phyloP scores from a whole-genome alignment of 768 basidiomycete species.

The Phylloporus scabripes region DNA sequence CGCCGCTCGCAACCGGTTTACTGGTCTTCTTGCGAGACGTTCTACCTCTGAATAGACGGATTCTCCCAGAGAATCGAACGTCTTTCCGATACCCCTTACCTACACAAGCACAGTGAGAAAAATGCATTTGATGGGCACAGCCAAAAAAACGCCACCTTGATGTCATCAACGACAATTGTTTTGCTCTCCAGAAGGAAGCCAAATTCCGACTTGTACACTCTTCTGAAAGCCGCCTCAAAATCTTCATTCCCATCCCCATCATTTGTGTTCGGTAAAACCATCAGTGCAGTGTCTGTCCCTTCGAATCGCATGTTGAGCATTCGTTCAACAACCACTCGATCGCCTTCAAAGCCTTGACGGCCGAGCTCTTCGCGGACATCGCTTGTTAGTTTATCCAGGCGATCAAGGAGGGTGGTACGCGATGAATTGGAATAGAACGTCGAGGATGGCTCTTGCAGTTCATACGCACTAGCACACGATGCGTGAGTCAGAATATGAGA shows the following conservation, averaged over 20 bases:
- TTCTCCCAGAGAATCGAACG: slow-evolving; percentile 73
- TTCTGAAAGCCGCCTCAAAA: slow-evolving; percentile 75
- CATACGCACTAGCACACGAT: slow-evolving; percentile 56
- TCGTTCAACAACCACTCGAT: slow-evolving; percentile 68
- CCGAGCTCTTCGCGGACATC: slow-evolving; percentile 63
- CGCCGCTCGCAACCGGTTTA: slow-evolving; percentile 42
- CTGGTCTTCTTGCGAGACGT: slow-evolving; percentile 38
- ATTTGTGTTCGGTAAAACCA: slow-evolving; percentile 58
- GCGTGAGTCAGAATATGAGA: not conserved
- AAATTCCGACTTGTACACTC: slow-evolving; percentile 80
- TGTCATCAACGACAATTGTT: slow-evolving; percentile 81
- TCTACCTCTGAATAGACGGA: slow-evolving; percentile 75
- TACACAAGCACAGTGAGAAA: slow-evolving; percentile 20
- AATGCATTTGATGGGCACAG: not conserved
- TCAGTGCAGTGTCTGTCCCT: slow-evolving; percentile 88
- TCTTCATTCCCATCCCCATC: slow-evolving; percentile 59
- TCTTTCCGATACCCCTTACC: slow-evolving; percentile 89
- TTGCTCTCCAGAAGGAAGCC: slow-evolving; percentile 88
- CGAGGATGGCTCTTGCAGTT: slow-evolving; percentile 87
- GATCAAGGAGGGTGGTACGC: slow-evolving; percentile 46
- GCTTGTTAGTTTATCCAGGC: slow-evolving; percentile 63
- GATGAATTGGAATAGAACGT: slow-evolving; percentile 65
- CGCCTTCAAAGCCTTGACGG: slow-evolving; percentile 74
- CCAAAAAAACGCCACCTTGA: slow-evolving; percentile 52
- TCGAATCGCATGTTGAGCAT: slow-evolving; percentile 93